These are phyloP conservation scores for Mucor sp. DNA, from an alignment of 371 early-diverging fungal species.

Conservation along the genomic window DNA sequence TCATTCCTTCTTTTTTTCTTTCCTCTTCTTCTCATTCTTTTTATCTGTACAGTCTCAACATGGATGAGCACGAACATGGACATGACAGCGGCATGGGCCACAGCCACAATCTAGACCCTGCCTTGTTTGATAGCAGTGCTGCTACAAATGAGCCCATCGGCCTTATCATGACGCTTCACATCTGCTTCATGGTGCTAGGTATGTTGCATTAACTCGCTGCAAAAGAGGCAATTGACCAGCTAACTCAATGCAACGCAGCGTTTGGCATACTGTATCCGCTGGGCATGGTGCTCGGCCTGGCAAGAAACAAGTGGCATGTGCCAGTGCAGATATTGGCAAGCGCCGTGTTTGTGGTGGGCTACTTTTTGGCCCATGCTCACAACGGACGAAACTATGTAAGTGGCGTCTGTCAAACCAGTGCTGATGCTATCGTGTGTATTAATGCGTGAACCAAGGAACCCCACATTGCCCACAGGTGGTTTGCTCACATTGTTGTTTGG, in stretches of 20 bases:
- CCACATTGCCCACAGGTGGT: constrained; percentile 67
- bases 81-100: constrained; percentile 35
- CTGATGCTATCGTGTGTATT: too few relatives aligned
- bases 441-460: too few relatives aligned
- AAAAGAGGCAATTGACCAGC: background rate
- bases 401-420: background rate
- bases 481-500: constrained; percentile 63
- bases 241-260: constrained; percentile 15
- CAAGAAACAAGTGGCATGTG: constrained; percentile 64
- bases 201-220: constrained; percentile 1
- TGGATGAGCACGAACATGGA: constrained; percentile 25
- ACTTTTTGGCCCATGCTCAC: constrained; percentile 64
- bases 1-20: background rate
- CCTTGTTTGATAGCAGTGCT: constrained; percentile 36
- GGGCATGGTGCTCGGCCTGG: constrained; percentile 65
- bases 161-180: constrained; percentile 49
- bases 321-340: constrained; percentile 61
- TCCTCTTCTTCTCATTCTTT: background rate
- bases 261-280: constrained; percentile 51
- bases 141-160: constrained; percentile 54
- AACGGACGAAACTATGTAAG: constrained; percentile 62
- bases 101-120: constrained; percentile 43
- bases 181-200: constrained; percentile 46
- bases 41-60: background rate
- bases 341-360: constrained; percentile 52